phyloP scores from a whole-genome alignment of 2,329 filamentous ascomycete species.

The Aspergillus sergii region DNA sequence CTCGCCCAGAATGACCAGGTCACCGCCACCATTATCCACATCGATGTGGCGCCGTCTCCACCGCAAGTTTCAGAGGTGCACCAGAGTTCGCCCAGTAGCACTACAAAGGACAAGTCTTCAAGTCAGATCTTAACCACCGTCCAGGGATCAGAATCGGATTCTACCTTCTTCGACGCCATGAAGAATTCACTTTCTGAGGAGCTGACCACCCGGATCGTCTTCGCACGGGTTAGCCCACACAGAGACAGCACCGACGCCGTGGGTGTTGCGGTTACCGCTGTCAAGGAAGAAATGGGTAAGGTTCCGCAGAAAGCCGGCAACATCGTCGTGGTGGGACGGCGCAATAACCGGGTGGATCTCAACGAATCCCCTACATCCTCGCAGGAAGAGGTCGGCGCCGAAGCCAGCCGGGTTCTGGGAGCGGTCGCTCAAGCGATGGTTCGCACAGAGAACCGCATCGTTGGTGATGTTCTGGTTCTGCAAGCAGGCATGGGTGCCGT shows the following conservation, averaged over 20 bases:
- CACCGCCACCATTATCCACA: conserved; percentile 73
- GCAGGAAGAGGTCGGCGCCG: conserved; percentile 42
- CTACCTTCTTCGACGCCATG: conserved; percentile 60
- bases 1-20: conserved; percentile 77
- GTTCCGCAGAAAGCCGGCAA: conserved; percentile 69
- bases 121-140: conserved; percentile 3
- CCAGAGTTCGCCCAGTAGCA: conserved; percentile 5
- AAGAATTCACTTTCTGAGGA: conserved; percentile 57
- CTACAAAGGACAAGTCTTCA: neutral
- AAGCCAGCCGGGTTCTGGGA: conserved; percentile 35
- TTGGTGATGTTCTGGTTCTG: conserved; percentile 70
- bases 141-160: conserved; percentile 46
- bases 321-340: conserved; percentile 67
- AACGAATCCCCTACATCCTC: conserved; percentile 6
- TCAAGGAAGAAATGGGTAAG: conserved; percentile 62
- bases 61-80: conserved; percentile 8
- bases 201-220: conserved; percentile 59
- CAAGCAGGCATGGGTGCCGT: conserved; percentile 54
- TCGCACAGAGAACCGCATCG: conserved; percentile 61
- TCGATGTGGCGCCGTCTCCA: conserved; percentile 41
- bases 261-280: conserved; percentile 53
- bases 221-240: conserved; percentile 41
- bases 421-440: conserved; percentile 44
- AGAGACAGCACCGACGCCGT: conserved; percentile 49
- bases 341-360: conserved; percentile 24